Evolutionary conservation across 2,329 filamentous ascomycete genomes (phyloP).

Genomic region (Ceratocystis destructans): DNA sequence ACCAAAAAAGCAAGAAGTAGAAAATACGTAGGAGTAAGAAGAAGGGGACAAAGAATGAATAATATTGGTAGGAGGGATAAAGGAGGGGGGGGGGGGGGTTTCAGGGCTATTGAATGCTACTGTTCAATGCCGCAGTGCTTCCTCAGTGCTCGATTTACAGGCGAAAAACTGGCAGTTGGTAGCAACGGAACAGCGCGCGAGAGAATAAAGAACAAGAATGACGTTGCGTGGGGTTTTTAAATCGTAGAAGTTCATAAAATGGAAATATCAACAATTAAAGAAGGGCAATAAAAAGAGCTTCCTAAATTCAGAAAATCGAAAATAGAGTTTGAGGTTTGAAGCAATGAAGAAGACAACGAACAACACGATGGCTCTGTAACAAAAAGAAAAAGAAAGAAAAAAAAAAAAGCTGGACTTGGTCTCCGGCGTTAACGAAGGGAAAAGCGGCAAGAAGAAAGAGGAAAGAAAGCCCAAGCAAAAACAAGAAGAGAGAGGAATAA

Average conservation of each 20-base stretch:
- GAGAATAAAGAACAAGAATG: background rate
- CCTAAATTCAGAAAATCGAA: conserved; percentile 20
- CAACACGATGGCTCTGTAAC: background rate
- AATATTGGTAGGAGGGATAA: no score
- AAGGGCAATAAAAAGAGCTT: conserved; percentile 6
- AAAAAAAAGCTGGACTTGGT: background rate
- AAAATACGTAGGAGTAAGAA: no score
- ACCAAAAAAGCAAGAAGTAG: no score
- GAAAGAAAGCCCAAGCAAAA: background rate
- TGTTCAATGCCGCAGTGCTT: no score
- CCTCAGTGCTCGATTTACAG: no score
- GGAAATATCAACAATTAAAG: conserved; percentile 1
- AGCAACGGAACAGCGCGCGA: background rate
- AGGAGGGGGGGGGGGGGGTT: no score
- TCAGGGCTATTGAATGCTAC: no score
- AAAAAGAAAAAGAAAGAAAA: background rate
- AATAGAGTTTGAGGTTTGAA: conserved; percentile 17
- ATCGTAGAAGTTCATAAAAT: conserved; percentile 1
- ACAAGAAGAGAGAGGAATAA: conserved; percentile 9
- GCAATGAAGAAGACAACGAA: conserved; percentile 1
- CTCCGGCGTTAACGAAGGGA: background rate
- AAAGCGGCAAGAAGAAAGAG: background rate
- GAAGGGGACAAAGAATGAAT: no score
- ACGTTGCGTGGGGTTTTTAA: conserved; percentile 2
- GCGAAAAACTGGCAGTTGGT: background rate